A percentile compares a stretch with the other conserved stretches of the same genome.
Conservation (phyloP, 805 yeast genomes). For the Pachysolen tannophilus region DNA sequence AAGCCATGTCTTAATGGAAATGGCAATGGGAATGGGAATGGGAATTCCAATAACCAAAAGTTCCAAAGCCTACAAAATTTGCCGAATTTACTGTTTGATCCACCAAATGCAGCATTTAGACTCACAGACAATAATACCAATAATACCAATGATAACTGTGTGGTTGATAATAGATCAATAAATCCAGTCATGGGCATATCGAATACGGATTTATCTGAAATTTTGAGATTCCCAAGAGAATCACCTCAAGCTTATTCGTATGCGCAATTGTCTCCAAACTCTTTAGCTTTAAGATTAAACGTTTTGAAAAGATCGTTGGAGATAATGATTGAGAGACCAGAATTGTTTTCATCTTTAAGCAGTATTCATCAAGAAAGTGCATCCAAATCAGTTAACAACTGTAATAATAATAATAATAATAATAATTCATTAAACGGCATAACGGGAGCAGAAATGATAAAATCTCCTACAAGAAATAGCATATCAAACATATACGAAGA, state of each 20-base stretch:
- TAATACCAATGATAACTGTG: too few relatives aligned
- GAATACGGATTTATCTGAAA: conserved; percentile 20
- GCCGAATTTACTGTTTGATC: too few relatives aligned
- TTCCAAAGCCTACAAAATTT: too few relatives aligned
- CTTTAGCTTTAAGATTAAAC: conserved; percentile 65
- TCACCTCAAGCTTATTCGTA: conserved; percentile 83
- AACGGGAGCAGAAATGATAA: not conserved
- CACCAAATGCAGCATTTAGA: too few relatives aligned
- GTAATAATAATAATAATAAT: not conserved
- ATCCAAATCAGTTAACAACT: not conserved
- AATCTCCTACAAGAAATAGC: too few relatives aligned
- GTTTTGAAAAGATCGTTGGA: conserved; percentile 72
- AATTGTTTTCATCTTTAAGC: conserved; percentile 19
- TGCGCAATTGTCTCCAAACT: conserved; percentile 74
- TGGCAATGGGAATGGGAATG: too few relatives aligned
- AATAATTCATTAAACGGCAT: not conserved
- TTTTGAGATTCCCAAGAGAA: conserved; percentile 63
- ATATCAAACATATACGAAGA: not conserved
- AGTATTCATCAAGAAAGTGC: not conserved
- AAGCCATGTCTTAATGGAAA: too few relatives aligned
- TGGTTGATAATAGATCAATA: too few relatives aligned
- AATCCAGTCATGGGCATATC: too few relatives aligned
- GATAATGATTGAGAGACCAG: conserved; percentile 60
- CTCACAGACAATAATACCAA: too few relatives aligned
- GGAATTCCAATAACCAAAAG: too few relatives aligned